These are phyloP conservation scores for Discostella stelligeroides DNA, from an alignment of 108 stramenopile species.

Conservation along the genomic window DNA sequence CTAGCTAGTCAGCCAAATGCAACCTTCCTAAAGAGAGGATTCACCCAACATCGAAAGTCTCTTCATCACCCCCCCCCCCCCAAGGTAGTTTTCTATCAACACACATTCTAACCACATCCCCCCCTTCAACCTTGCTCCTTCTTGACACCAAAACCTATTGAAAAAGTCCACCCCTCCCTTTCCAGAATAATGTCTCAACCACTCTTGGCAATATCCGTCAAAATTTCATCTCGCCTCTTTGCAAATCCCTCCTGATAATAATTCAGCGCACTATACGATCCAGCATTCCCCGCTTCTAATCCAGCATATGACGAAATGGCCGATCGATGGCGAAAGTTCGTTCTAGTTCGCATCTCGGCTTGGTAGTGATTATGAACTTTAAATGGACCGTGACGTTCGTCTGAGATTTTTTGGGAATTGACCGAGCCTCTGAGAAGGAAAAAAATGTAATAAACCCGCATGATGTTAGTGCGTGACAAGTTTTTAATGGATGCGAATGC, in stretches of 20 bases:
- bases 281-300: constrained; percentile 50
- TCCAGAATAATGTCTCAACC: constrained; percentile 6
- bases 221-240: constrained; percentile 60
- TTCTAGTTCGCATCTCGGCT: constrained; percentile 36
- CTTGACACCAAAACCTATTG: no score
- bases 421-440: constrained; percentile 51
- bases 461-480: no score
- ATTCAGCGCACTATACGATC: constrained; percentile 54
- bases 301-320: constrained; percentile 66
- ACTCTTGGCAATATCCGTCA: constrained; percentile 52
- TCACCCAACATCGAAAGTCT: no score
- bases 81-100: background rate
- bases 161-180: no score
- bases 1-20: no score
- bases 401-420: constrained; percentile 61
- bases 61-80: background rate
- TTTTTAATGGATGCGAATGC: no score
- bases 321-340: constrained; percentile 55
- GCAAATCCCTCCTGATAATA: constrained; percentile 61
- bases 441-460: no score
- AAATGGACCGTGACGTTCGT: constrained; percentile 61
- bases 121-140: no score
- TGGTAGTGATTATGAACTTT: constrained; percentile 51
- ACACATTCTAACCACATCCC: background rate
- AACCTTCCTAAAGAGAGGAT: no score